These are phyloP conservation scores for Pestalotiopsis fici DNA, from an alignment of 2,329 filamentous ascomycete genomes.

Conservation along the genomic window DNA sequence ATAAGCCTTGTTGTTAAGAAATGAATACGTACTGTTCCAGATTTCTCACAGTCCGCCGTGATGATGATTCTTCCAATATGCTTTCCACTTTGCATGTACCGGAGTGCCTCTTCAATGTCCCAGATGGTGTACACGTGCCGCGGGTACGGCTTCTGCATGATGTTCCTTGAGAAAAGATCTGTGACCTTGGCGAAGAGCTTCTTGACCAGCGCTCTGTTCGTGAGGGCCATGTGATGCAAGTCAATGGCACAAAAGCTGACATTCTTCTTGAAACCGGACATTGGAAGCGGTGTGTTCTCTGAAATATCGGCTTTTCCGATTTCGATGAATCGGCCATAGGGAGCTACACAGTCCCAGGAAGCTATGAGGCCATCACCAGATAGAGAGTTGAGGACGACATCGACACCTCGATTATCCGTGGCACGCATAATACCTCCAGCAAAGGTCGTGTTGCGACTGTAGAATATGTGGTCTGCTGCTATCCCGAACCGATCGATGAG, in stretches of 20 bases:
- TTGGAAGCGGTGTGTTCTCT: constrained; percentile 39
- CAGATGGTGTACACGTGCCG: constrained; percentile 31
- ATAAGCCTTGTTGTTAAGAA: background rate
- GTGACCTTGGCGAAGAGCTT: constrained; percentile 22
- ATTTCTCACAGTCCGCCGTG: constrained; percentile 37
- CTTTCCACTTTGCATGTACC: constrained; percentile 41
- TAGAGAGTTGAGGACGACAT: constrained; percentile 23
- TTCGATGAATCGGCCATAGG: constrained; percentile 29
- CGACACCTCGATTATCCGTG: constrained; percentile 7
- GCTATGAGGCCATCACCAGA: constrained; percentile 24
- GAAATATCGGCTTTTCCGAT: constrained; percentile 24
- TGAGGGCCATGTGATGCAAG: constrained; percentile 36
- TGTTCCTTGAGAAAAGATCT: constrained; percentile 21
- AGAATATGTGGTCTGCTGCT: background rate
- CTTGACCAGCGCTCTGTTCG: constrained; percentile 25
- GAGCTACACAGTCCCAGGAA: constrained; percentile 28
- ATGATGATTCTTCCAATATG: constrained; percentile 45
- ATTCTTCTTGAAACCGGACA: constrained; percentile 48
- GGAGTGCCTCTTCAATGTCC: constrained; percentile 39
- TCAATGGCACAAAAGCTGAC: constrained; percentile 47
- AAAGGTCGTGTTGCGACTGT: constrained; percentile 4
- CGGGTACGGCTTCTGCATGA: constrained; percentile 29
- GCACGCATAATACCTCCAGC: background rate
- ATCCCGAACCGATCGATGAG: constrained; percentile 3
- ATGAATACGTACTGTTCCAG: constrained; percentile 36